Conservation (phyloP, 2,329 filamentous ascomycete species). For the Colletotrichum ledebouriae region DNA sequence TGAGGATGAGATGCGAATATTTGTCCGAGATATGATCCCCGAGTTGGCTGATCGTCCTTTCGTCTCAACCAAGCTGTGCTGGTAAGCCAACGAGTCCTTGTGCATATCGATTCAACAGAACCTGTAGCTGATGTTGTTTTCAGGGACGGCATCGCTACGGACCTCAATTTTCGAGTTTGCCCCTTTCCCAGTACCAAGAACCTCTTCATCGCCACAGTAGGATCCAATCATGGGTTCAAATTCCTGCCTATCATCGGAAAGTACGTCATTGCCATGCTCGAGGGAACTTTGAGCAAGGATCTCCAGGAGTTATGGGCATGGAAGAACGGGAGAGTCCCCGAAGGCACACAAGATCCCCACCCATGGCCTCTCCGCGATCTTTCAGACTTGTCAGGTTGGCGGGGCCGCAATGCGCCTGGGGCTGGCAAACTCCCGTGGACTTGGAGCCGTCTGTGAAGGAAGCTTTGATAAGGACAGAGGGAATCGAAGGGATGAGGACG, state of each 20-base stretch:
- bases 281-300: slow-evolving; percentile 57
- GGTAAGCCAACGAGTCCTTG: slow-evolving; percentile 56
- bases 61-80: slow-evolving; percentile 63
- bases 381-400: slow-evolving; percentile 44
- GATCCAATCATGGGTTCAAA: slow-evolving; percentile 66
- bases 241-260: slow-evolving; percentile 67
- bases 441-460: slow-evolving; percentile 43
- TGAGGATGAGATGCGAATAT: slow-evolving; percentile 64
- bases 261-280: slow-evolving; percentile 61
- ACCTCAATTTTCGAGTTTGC: slow-evolving; percentile 47
- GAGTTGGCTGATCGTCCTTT: slow-evolving; percentile 63
- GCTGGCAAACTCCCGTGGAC: slow-evolving; percentile 44
- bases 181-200: slow-evolving; percentile 45
- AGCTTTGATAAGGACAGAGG: too few relatives aligned
- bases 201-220: slow-evolving; percentile 65
- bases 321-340: slow-evolving; percentile 44
- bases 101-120: too few relatives aligned
- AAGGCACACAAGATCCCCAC: slow-evolving; percentile 44
- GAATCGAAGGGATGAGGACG: too few relatives aligned
- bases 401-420: slow-evolving; percentile 40
- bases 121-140: not conserved
- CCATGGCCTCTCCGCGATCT: slow-evolving; percentile 44
- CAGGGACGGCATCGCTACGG: slow-evolving; percentile 49
- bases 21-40: slow-evolving; percentile 64
- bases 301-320: slow-evolving; percentile 55